phyloP scores from a whole-genome alignment of 768 basidiomycete genomes.

The Candolleomyces aberdarensis region DNA sequence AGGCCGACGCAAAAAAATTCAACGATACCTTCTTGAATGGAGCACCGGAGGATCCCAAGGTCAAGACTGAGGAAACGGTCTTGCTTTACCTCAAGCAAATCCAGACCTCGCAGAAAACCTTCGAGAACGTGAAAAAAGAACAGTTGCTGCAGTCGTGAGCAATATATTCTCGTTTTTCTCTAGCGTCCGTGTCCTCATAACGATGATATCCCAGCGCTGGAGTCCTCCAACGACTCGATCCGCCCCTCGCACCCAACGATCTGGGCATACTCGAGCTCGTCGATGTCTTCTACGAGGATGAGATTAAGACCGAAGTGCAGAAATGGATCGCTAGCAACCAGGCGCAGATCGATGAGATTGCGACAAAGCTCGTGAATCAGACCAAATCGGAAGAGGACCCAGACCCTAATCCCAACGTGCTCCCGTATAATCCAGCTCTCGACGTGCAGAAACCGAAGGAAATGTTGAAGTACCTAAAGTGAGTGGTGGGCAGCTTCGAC shows the following conservation, averaged over 20 bases:
- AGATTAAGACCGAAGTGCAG: background rate
- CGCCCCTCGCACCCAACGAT: background rate
- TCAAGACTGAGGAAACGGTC: background rate
- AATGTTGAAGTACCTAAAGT: conserved; percentile 12
- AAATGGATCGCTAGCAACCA: background rate
- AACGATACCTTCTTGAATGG: background rate
- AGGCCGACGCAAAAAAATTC: background rate
- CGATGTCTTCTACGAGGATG: background rate
- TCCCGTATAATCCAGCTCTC: conserved; percentile 10
- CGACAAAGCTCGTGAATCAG: background rate
- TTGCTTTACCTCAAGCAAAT: background rate
- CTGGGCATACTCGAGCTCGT: background rate
- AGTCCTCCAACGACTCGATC: background rate
- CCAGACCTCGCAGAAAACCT: background rate
- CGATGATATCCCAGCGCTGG: background rate
- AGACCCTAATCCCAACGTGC: background rate
- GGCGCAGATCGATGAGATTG: background rate
- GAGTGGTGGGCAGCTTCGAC: background rate
- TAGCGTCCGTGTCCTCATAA: no score
- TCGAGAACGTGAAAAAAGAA: background rate
- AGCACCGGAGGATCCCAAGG: background rate
- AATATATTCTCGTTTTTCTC: background rate
- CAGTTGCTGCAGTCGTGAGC: background rate
- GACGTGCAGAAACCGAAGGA: conserved; percentile 7
- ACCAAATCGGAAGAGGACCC: background rate